Conservation (phyloP, 306 rosid species). For the Casuarina glauca region DNA sequence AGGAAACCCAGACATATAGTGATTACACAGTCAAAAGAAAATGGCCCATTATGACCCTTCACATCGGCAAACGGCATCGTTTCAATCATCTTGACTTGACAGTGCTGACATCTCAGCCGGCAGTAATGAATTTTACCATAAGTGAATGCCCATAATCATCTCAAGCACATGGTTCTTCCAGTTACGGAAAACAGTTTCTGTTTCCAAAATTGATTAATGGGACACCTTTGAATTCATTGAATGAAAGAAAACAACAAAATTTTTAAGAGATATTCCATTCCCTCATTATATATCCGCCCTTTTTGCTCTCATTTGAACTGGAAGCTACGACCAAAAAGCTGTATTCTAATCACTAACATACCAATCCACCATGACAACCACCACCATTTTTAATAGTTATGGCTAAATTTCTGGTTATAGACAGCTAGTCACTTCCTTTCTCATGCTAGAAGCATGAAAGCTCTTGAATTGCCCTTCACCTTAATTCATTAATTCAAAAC, state of each 20-base stretch:
- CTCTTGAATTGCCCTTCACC: constrained; percentile 21
- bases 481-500: constrained; percentile 34
- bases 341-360: constrained; percentile 25
- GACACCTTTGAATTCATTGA: neutral
- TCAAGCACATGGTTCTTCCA: neutral
- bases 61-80: neutral
- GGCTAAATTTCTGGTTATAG: constrained; percentile 38
- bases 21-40: constrained; percentile 9
- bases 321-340: constrained; percentile 30
- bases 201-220: neutral
- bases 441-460: constrained; percentile 35
- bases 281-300: constrained; percentile 9
- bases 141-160: too few species aligned
- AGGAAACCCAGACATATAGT: constrained; percentile 21
- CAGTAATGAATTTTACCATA: neutral
- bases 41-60: neutral
- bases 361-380: constrained; percentile 39
- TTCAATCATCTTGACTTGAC: neutral
- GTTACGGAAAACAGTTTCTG: neutral
- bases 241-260: neutral
- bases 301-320: constrained; percentile 12
- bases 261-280: neutral
- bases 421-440: constrained; percentile 18
- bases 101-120: neutral
- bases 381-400: constrained; percentile 30